phyloP scores from a whole-genome alignment of 1,139 yeast species.

The Geotrichum cucujoidarum region DNA sequence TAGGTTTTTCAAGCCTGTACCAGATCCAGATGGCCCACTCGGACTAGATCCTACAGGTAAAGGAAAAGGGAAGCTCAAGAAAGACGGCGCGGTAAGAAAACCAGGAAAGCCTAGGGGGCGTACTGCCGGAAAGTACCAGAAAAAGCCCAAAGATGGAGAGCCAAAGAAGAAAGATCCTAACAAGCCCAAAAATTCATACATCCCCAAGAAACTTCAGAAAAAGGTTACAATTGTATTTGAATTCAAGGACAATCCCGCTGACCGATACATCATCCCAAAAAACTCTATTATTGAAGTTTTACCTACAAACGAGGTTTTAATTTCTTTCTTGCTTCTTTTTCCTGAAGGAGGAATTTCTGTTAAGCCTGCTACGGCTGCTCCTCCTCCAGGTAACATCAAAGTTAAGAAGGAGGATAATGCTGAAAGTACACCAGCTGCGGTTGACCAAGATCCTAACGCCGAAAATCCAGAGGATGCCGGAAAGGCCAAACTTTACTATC shows the following conservation, averaged over 20 bases:
- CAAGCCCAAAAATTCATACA: constrained; percentile 24
- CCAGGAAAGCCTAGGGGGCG: constrained; percentile 32
- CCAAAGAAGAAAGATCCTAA: constrained; percentile 18
- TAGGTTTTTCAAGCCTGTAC: constrained; percentile 19
- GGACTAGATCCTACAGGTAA: constrained; percentile 25
- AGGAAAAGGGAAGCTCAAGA: constrained; percentile 22
- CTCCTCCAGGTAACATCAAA: constrained; percentile 17
- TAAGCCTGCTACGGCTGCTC: constrained; percentile 5
- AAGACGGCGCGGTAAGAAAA: constrained; percentile 22
- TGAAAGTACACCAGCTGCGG: constrained; percentile 23
- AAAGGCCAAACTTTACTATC: constrained; percentile 40
- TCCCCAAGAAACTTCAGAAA: constrained; percentile 37
- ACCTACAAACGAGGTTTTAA: constrained; percentile 47
- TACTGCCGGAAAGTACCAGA: constrained; percentile 10
- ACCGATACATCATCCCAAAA: constrained; percentile 69
- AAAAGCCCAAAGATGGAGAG: constrained; percentile 11
- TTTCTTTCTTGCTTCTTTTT: constrained; percentile 57
- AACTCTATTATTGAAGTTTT: constrained; percentile 67
- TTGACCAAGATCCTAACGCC: constrained; percentile 21
- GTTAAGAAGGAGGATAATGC: constrained; percentile 29
- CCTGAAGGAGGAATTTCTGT: constrained; percentile 23
- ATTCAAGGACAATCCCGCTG: constrained; percentile 71
- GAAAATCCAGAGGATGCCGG: constrained; percentile 13
- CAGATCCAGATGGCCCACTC: constrained; percentile 21
- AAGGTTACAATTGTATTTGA: constrained; percentile 80